Evolutionary conservation across 495 filamentous ascomycete genomes (phyloP).

Genomic region (Chaetomidium leptoderma): DNA sequence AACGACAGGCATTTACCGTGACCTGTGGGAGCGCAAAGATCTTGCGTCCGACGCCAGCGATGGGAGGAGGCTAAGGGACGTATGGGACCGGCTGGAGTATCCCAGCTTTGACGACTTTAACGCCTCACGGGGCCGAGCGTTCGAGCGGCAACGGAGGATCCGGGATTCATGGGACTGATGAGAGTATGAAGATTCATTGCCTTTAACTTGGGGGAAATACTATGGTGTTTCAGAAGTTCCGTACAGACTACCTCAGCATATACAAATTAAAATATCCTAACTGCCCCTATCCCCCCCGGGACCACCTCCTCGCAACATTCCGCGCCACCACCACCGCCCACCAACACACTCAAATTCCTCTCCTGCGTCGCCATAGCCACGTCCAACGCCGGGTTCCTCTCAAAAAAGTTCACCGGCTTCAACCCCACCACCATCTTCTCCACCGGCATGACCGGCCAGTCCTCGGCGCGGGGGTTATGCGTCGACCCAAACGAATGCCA

Average conservation of each 20-base stretch:
- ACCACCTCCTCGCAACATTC: not conserved
- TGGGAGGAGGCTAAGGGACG: not conserved
- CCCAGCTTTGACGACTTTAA: not conserved
- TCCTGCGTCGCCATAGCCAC: slow-evolving; percentile 58
- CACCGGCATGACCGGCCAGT: slow-evolving; percentile 50
- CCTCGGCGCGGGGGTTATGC: slow-evolving; percentile 50
- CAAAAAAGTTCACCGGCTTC: slow-evolving; percentile 71
- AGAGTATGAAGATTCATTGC: no score
- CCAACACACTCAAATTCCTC: slow-evolving; percentile 45
- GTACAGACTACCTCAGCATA: no score
- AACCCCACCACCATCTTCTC: slow-evolving; percentile 48
- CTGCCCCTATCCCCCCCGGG: not conserved
- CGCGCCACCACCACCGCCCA: slow-evolving; percentile 31
- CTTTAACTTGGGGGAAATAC: no score
- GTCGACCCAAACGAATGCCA: slow-evolving; percentile 60
- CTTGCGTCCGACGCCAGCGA: not conserved
- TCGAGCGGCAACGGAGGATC: not conserved
- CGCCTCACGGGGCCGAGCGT: not conserved
- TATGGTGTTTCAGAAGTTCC: no score
- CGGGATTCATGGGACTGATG: no score
- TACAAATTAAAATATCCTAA: no score
- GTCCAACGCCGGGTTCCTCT: slow-evolving; percentile 67
- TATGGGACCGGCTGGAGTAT: not conserved
- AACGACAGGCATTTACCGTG: slow-evolving; percentile 18
- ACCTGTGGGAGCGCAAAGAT: slow-evolving; percentile 25